Percentiles rank a stretch among this genome's conserved stretches.
phyloP scores from a whole-genome alignment of 1,284 basidiomycete genomes.

The Lignosus rhinocerotis region DNA sequence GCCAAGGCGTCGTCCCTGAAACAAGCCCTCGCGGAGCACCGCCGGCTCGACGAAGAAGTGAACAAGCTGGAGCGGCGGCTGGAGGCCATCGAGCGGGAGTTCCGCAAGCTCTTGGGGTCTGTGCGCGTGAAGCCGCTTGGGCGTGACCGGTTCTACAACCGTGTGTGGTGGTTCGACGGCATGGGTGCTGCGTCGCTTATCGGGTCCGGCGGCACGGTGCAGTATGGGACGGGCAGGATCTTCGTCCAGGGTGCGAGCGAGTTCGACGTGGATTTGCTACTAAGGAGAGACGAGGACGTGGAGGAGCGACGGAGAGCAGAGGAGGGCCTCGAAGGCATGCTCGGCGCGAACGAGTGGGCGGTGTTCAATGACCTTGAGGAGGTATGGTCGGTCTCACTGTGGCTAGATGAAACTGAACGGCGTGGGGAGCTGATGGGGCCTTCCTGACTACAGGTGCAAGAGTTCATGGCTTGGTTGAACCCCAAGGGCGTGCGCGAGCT shows the following conservation, averaged over 20 bases:
- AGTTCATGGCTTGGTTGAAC: constrained; percentile 88
- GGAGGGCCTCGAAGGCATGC: constrained; percentile 72
- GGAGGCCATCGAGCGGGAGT: constrained; percentile 90
- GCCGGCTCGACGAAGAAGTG: constrained; percentile 85
- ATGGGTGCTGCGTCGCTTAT: constrained; percentile 83
- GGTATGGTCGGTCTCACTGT: constrained; percentile 46
- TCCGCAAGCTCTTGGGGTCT: constrained; percentile 81
- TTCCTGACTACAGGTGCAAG: constrained; percentile 61
- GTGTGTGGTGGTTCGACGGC: constrained; percentile 99
- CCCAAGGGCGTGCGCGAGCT: constrained; percentile 87
- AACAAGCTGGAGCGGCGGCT: constrained; percentile 77
- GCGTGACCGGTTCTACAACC: constrained; percentile 90
- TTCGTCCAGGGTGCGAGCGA: constrained; percentile 89
- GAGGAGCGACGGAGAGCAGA: constrained; percentile 66
- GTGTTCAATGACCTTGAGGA: constrained; percentile 86
- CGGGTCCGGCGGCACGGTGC: constrained; percentile 69
- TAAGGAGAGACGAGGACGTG: constrained; percentile 56
- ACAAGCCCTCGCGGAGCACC: constrained; percentile 73
- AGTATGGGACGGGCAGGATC: constrained; percentile 86
- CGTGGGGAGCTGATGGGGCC: too few relatives aligned
- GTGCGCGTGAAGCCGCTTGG: constrained; percentile 88
- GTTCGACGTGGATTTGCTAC: constrained; percentile 71
- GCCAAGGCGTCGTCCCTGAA: constrained; percentile 73
- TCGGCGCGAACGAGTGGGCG: constrained; percentile 84
- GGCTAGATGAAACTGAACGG: too few relatives aligned